A percentile compares a stretch with the other conserved stretches of the same genome.
These are phyloP conservation scores for Nothopassalora personata DNA, from an alignment of 2,329 filamentous ascomycete species.

Conservation along the genomic window DNA sequence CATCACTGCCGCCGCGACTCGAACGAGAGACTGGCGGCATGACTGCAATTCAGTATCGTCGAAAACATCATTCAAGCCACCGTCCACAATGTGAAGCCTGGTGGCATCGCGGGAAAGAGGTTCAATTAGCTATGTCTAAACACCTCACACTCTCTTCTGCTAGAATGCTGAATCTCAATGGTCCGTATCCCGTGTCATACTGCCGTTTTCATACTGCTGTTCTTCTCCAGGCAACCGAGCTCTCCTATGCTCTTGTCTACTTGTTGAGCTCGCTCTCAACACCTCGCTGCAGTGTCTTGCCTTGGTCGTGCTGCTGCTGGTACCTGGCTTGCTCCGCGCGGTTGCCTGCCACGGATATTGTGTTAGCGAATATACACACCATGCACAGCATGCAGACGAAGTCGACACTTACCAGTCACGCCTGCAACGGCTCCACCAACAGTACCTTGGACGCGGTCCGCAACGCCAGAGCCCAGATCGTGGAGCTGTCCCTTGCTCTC, in stretches of 20 bases:
- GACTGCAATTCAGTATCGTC: too few species aligned
- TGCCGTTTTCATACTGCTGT: not conserved
- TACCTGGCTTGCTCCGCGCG: conserved; percentile 54
- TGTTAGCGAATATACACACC: conserved; percentile 14
- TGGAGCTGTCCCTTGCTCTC: conserved; percentile 77
- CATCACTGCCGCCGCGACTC: too few species aligned
- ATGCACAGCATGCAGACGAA: conserved; percentile 39
- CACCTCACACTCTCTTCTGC: not conserved
- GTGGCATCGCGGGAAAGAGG: not conserved
- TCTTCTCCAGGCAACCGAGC: not conserved
- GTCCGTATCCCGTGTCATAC: not conserved
- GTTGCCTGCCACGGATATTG: conserved; percentile 2
- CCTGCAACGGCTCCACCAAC: conserved; percentile 67
- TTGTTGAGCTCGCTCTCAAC: conserved; percentile 77
- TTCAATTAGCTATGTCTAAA: not conserved
- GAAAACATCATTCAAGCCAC: too few species aligned
- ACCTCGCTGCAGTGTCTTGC: conserved; percentile 78
- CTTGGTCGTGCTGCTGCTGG: conserved; percentile 67
- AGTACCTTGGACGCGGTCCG: conserved; percentile 44
- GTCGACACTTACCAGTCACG: conserved; percentile 55
- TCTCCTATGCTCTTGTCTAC: conserved; percentile 36
- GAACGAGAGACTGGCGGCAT: too few species aligned
- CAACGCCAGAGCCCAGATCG: conserved; percentile 63
- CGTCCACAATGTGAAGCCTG: not conserved
- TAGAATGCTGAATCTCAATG: not conserved